A percentile compares a stretch with the other conserved stretches of the same genome.
Evolutionary conservation across 805 yeast species (phyloP).

Genomic region (Ogataea zsoltii): DNA sequence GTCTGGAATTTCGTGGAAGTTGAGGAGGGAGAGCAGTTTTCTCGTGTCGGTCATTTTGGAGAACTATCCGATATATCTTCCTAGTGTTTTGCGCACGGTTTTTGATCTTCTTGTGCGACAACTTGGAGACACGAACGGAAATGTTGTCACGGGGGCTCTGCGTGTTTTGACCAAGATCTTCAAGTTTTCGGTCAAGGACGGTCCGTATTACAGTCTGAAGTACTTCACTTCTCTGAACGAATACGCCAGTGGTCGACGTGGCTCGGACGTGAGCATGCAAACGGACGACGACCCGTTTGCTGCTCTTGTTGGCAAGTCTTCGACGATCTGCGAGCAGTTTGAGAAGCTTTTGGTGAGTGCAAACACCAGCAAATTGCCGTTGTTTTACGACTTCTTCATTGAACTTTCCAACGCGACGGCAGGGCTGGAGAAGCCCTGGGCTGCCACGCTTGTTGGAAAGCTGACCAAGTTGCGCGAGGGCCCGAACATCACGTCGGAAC

Average conservation of each 20-base stretch:
- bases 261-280: conserved; percentile 43
- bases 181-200: conserved; percentile 29
- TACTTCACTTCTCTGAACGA: conserved; percentile 27
- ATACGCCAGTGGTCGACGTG: conserved; percentile 24
- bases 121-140: conserved; percentile 45
- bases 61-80: conserved; percentile 38
- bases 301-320: conserved; percentile 11
- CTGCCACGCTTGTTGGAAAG: conserved; percentile 17
- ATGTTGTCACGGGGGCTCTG: conserved; percentile 53
- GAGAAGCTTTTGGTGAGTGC: conserved; percentile 16
- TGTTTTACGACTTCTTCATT: conserved; percentile 27
- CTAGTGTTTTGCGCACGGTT: conserved; percentile 34
- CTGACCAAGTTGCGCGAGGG: conserved; percentile 22
- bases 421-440: conserved; percentile 27
- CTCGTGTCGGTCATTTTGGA: conserved; percentile 42
- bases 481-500: conserved; percentile 31
- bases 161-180: conserved; percentile 45
- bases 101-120: conserved; percentile 36
- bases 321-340: conserved; percentile 22
- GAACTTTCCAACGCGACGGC: conserved; percentile 29
- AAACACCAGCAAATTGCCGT: conserved; percentile 16
- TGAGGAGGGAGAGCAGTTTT: conserved; percentile 53
- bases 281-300: conserved; percentile 33
- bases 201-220: conserved; percentile 34
- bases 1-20: conserved; percentile 55